These are phyloP conservation scores for Zygoascus flipseniorum DNA, from an alignment of 805 yeast genomes.

Conservation along the genomic window DNA sequence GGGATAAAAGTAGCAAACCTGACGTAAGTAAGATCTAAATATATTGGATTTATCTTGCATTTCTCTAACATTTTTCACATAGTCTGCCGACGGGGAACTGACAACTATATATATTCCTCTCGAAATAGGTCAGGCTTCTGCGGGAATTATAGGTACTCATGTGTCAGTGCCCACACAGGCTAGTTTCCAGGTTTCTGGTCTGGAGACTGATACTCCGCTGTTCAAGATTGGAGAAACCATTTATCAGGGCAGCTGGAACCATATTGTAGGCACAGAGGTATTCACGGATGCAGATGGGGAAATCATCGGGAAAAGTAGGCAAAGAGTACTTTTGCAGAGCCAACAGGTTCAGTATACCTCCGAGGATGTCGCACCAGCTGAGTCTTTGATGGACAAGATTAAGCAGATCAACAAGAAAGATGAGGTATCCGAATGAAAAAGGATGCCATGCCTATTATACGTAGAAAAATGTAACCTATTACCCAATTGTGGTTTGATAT, in stretches of 20 bases:
- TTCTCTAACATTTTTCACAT: background rate
- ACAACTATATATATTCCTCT: constrained; percentile 45
- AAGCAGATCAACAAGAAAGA: constrained; percentile 5
- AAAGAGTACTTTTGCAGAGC: constrained; percentile 19
- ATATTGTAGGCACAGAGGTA: constrained; percentile 69
- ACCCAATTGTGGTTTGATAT: too few relatives aligned
- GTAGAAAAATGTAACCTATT: background rate
- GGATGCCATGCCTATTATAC: background rate
- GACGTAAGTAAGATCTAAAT: constrained; percentile 1
- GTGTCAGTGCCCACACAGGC: constrained; percentile 31
- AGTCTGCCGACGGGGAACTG: constrained; percentile 4
- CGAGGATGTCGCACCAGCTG: constrained; percentile 2
- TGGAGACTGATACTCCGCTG: constrained; percentile 47
- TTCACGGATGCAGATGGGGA: constrained; percentile 28
- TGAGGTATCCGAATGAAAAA: background rate
- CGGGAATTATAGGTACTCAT: background rate
- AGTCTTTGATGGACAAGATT: constrained; percentile 7
- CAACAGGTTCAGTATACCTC: constrained; percentile 1
- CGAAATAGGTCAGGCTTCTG: constrained; percentile 30
- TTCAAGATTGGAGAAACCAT: constrained; percentile 50
- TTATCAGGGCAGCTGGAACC: constrained; percentile 70
- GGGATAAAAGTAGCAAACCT: background rate
- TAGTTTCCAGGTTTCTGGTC: constrained; percentile 46
- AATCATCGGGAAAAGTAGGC: constrained; percentile 19
- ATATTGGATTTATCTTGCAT: background rate